Conservation (phyloP, 768 basidiomycete species). For the Bullera alba region DNA sequence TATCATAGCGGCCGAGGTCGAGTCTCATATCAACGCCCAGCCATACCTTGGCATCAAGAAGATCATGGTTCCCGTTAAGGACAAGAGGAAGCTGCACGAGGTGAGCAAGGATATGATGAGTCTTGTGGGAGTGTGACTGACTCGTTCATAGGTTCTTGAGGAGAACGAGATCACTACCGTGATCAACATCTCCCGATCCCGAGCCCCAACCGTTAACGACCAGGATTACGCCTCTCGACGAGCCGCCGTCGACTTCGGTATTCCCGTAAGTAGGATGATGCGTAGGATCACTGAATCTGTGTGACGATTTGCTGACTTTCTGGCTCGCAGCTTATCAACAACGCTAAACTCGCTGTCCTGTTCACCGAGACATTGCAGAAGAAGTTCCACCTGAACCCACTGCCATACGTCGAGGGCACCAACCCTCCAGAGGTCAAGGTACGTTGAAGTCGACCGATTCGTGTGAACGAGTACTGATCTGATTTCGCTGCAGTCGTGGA, state of each 20-base stretch:
- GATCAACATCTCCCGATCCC: conserved; percentile 78
- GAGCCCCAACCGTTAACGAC: conserved; percentile 69
- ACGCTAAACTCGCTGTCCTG: conserved; percentile 76
- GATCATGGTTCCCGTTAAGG: conserved; percentile 92
- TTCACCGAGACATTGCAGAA: conserved; percentile 72
- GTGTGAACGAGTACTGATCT: no score
- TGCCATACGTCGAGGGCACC: conserved; percentile 71
- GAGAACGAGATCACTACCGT: conserved; percentile 92
- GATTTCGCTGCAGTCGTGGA: conserved; percentile 82
- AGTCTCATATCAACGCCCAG: conserved; percentile 72
- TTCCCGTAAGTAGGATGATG: conserved; percentile 46
- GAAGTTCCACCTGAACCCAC: conserved; percentile 29
- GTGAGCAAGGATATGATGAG: no score
- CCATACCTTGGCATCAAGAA: conserved; percentile 66
- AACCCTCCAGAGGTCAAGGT: conserved; percentile 75
- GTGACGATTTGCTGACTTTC: conserved; percentile 2
- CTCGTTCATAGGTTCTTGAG: no score
- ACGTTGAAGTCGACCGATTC: conserved; percentile 25
- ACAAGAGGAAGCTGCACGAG: conserved; percentile 88
- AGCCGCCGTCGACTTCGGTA: conserved; percentile 92
- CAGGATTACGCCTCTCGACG: conserved; percentile 95
- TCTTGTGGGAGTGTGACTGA: no score
- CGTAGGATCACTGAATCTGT: neutral
- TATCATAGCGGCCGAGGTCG: conserved; percentile 52
- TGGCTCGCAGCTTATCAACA: conserved; percentile 77